These are phyloP conservation scores for Diplodia corticola DNA, from an alignment of 2,329 filamentous ascomycete genomes.

Conservation along the genomic window DNA sequence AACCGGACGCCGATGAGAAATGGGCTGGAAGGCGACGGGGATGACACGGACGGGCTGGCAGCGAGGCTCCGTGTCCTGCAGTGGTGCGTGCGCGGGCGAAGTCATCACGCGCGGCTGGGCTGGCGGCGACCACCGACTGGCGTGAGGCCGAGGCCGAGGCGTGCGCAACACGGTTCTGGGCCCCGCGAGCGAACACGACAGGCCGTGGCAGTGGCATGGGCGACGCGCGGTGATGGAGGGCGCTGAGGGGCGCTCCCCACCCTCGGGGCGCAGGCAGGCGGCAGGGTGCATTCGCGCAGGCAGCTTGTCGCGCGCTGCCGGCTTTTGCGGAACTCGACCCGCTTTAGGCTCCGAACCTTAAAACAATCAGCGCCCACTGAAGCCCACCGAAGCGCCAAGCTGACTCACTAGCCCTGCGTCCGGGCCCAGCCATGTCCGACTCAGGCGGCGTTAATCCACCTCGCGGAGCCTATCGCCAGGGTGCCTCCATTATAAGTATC, in stretches of 20 bases:
- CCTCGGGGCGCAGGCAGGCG: conserved; percentile 2
- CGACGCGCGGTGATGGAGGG: conserved; percentile 6
- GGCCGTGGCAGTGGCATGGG: background rate
- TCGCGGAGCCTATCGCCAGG: background rate
- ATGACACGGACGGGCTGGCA: background rate
- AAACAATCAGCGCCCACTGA: conserved; percentile 4
- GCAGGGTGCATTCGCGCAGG: conserved; percentile 1
- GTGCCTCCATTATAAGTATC: background rate
- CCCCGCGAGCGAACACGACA: background rate
- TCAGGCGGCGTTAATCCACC: conserved; percentile 2
- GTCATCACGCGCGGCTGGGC: background rate
- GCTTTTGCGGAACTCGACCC: conserved; percentile 11
- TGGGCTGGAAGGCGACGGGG: background rate
- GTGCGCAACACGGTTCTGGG: background rate
- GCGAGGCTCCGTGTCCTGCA: background rate
- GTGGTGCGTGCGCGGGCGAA: background rate
- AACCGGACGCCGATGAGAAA: background rate
- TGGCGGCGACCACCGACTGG: background rate
- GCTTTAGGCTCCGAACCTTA: conserved; percentile 18
- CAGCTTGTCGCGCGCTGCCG: background rate
- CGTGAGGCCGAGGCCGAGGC: background rate
- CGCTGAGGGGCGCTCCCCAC: conserved; percentile 3
- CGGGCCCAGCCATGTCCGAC: conserved; percentile 8
- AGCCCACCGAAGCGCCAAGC: conserved; percentile 1
- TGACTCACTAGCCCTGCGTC: conserved; percentile 5